Evolutionary conservation across 331 rosid species (phyloP), one percentile per base, ranked within the genome.

Genomic region (Phaseolus coccineus): DNA sequence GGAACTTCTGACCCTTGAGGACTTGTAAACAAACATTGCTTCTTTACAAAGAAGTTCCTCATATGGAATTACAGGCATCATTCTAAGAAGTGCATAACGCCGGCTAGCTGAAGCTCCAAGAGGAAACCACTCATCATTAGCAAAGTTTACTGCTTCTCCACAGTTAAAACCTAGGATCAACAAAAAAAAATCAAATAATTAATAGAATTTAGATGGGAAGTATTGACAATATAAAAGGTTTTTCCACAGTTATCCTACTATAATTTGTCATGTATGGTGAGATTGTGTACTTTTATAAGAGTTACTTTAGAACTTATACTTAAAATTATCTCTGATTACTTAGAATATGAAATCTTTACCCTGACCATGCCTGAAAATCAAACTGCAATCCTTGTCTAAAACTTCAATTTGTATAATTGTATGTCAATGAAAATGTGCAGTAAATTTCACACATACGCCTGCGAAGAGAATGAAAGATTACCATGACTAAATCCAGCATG

Each of bases 401-500:
- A 64, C 40, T 59, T 48, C 40, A 55, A 35, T 5, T 62, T 47
- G 44, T 14, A 15, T 48, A 19, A 48, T 48, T 48, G 19, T 0
- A 27, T 47, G 15, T 22, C 51, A 4, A 37, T 5, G 24, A 3
- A 51, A 10, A 37, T 6, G 22, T 19, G 14, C 16, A 25, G 24
- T 39, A 27, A 57, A 6, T 44, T 14, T 30, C 12, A 42, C 16
- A 56, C 5, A 10, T 3, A 19, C 53, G n/a, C 15, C 6, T 37
- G 28, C n/a, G 2, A 10, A 37, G 46, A 63, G 67, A 37, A 24
- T 22, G 65, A 73, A 37, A 47, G 8, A 58, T 57, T 81, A 87
- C 90, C 88, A 46, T 75, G 86, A 64, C 88, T 87, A 62, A 87
- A 84, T 84, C 90, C 90, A 35, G 88, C 90, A 84, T 87, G 88